Evolutionary conservation across 371 early-diverging fungal genomes (phyloP), one percentile per base, ranked within the genome.

Genomic region (Mortierella sp.): DNA sequence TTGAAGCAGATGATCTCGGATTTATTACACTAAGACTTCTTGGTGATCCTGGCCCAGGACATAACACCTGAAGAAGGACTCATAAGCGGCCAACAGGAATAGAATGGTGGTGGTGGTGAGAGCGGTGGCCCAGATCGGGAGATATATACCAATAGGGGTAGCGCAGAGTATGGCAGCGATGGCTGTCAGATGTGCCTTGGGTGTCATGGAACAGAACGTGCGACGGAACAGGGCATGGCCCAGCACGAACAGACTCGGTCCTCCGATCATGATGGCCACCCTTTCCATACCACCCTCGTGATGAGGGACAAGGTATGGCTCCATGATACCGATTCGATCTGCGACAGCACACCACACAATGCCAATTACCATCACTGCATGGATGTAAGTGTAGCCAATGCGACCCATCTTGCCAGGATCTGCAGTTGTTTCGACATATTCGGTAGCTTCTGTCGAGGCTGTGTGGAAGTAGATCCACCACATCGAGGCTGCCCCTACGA

Each of bases 401-500:
- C 72, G 72, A 24, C 72, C 72, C 63, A 72, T 72, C 48, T 61
- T 62, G 23, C 72, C 72, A 16, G 72, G 72, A 26, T 72, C 60
- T 3, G 39, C 24, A n/a, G 58, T 49, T 28, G 38, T 47, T 10
- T 72, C 72, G 8, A 72, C 63, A 21, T 62, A 63, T 21, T 67
- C 46, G 39, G 50, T 46, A 3, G 72, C 72, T 18, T 72, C 72
- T 14, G 26, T n/a, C 10, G 62, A 52, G 7, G 72, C 67, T 1
- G 67, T 45, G 38, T 72, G 72, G 51, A 72, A 72, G 58, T 72
- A 72, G 52, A 72, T 72, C 72, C 72, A 72, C 72, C 72, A 72
- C 72, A 72, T 72, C 6, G 72, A 39, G 6, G 60, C 54, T 2
- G 72, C 62, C 0, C 67, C 67, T 1, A 63, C 13, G 30, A 72